Base-by-base conservation (phyloP, 1,284 basidiomycete species). In the Ganoderma lucidum region DNA sequence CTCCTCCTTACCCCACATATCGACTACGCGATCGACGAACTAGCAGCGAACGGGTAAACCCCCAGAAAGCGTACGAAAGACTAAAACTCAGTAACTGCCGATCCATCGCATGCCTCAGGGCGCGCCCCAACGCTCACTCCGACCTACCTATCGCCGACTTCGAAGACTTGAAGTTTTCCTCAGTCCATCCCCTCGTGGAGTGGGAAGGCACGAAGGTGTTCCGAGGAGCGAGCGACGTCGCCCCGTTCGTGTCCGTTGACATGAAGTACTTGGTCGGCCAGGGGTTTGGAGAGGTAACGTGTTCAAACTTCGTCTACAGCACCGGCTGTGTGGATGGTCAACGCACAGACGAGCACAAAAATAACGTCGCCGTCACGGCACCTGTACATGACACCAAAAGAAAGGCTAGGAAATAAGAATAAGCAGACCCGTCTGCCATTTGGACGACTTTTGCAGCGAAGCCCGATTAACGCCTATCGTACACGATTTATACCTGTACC, bases 181-280 rank as follows among this genome's bases (percentile, higher is more conserved):
- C 41, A 32, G 63, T 53, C 32, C 44, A 67, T 64, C 55, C 63
- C 58, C 62, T 45, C 65, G 51, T 74, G 71, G 73, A 68, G 73
- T 70, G 69, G 61, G 73, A 70, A 70, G 62, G 42, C 17, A 56
- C n/a, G 42, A 44, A 63, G 32, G 66, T 69, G 64, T 51, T 65
- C 73, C 73, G 73, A 74, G 65, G 62, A 73, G 71, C 10, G 65
- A 73, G 73, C 73, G 73, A 74, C 44, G 66, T 67, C 53, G 63
- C 62, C 64, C 73, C 73, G 73, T 39, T 32, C 28, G 51, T 35
- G 59, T 23, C 39, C 63, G 19, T 44, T 59, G 42, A 48, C 44
- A 32, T 53, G 59, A 62, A 39, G 44, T 60, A 35, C 6, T 15
- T 5, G n/a, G 58, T 61, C 58, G 45, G 23, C 37, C 14, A 35